Percentiles rank a stretch among this genome's conserved stretches.
These are phyloP conservation scores for Acanthamoeba sp. DNA, from an alignment of 208 protist species.

Conservation along the genomic window DNA sequence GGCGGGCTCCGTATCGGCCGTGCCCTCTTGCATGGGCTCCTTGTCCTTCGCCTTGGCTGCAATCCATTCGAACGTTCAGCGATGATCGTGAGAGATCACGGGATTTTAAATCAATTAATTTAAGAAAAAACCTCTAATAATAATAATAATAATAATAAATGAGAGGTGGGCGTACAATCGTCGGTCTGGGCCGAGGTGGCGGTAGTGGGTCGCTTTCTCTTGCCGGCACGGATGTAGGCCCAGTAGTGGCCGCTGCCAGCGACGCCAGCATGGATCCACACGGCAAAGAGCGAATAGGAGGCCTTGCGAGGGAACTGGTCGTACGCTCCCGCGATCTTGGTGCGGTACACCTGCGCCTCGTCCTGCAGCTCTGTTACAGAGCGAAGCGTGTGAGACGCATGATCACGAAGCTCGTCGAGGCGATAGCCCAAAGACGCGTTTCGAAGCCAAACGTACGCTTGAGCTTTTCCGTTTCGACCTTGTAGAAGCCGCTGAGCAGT, in stretches of 20 bases:
- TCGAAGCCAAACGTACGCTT: not conserved
- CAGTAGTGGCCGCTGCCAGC: constrained; percentile 79
- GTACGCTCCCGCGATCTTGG: constrained; percentile 43
- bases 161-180: not conserved
- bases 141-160: not conserved
- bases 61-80: not conserved
- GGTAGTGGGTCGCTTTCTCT: not conserved
- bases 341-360: not conserved
- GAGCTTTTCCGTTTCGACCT: constrained; percentile 39
- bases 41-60: not conserved
- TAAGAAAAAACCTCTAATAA: too few relatives aligned
- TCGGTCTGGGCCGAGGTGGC: not conserved
- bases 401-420: too few relatives aligned
- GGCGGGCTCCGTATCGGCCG: not conserved
- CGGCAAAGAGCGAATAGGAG: constrained; percentile 68
- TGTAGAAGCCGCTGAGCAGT: constrained; percentile 7
- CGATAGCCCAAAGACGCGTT: too few relatives aligned
- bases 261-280: constrained; percentile 78
- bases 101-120: not conserved
- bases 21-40: not conserved
- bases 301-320: constrained; percentile 48
- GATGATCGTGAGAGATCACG: too few relatives aligned
- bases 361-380: constrained; percentile 4
- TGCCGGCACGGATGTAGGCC: constrained; percentile 73
- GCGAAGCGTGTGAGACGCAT: too few relatives aligned